These are phyloP conservation scores for Aspergillus novofumigatus DNA, from an alignment of 2,329 filamentous ascomycete genomes.

Conservation along the genomic window DNA sequence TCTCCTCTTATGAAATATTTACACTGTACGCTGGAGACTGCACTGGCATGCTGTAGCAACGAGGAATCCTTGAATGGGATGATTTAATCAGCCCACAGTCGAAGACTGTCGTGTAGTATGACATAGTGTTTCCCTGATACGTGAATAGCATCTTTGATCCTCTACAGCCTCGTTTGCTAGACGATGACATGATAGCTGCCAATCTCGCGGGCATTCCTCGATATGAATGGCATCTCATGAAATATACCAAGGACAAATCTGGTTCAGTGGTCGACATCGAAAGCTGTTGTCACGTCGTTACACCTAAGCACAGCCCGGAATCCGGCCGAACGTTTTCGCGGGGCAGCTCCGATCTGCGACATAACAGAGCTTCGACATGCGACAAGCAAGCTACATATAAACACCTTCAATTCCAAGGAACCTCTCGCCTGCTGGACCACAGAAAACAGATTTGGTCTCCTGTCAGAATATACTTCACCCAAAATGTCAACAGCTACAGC, in stretches of 20 bases:
- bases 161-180: background rate
- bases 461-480: background rate
- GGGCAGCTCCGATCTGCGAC: conserved; percentile 2
- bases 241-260: background rate
- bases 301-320: conserved; percentile 2
- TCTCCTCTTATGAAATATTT: too few relatives aligned
- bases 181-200: background rate
- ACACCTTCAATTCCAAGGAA: background rate
- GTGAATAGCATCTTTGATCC: background rate
- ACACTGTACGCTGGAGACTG: too few relatives aligned
- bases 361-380: conserved; percentile 1
- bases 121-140: background rate
- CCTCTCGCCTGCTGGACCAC: background rate
- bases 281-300: background rate
- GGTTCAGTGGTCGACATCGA: background rate
- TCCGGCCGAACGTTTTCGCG: conserved; percentile 30
- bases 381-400: conserved; percentile 4
- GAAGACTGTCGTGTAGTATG: too few relatives aligned
- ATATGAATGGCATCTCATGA: too few relatives aligned
- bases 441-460: background rate
- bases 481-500: conserved; percentile 81
- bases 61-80: too few relatives aligned
- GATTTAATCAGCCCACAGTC: too few relatives aligned
- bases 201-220: background rate
- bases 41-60: too few relatives aligned